phyloP scores from a whole-genome alignment of 1,284 basidiomycete species.

The Ganoderma lingzhi region DNA sequence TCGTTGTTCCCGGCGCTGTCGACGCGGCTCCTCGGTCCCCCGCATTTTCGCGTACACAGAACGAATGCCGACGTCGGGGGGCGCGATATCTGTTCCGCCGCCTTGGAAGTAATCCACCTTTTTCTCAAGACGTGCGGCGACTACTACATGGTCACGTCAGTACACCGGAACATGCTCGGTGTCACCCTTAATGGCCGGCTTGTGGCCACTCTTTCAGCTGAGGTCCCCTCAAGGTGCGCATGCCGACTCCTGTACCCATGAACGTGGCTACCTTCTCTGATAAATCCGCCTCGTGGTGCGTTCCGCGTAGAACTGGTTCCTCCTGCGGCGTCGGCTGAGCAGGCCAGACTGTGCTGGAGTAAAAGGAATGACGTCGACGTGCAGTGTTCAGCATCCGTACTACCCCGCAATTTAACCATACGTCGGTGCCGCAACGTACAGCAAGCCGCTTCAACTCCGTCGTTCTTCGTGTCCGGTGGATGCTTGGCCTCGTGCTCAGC shows the following conservation, averaged over 20 bases:
- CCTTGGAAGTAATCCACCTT: slow-evolving; percentile 2
- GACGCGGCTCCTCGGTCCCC: slow-evolving; percentile 5
- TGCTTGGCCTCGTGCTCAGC: not conserved
- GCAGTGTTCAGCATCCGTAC: slow-evolving; percentile 6
- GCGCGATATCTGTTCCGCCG: slow-evolving; percentile 12
- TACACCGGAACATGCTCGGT: not conserved
- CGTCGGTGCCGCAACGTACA: slow-evolving; percentile 21
- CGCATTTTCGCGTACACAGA: slow-evolving; percentile 8
- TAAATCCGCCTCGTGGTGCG: slow-evolving; percentile 19
- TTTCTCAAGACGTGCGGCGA: not conserved
- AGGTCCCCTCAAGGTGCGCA: not conserved
- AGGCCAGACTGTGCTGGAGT: not conserved
- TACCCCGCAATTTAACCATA: slow-evolving; percentile 29
- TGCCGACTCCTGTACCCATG: not conserved
- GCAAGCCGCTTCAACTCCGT: not conserved
- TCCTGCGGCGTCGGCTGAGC: slow-evolving; percentile 19
- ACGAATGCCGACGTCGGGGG: slow-evolving; percentile 16
- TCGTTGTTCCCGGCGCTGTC: slow-evolving; percentile 2
- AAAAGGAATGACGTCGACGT: slow-evolving; percentile 22
- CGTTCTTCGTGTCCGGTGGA: not conserved
- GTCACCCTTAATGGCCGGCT: slow-evolving; percentile 1
- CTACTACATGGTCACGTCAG: too few relatives aligned
- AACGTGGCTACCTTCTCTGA: slow-evolving; percentile 15
- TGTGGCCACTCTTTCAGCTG: not conserved
- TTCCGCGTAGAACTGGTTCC: not conserved